These are phyloP conservation scores for Oxytropis ochrocephala DNA, from an alignment of 306 rosid genomes.

Conservation along the genomic window DNA sequence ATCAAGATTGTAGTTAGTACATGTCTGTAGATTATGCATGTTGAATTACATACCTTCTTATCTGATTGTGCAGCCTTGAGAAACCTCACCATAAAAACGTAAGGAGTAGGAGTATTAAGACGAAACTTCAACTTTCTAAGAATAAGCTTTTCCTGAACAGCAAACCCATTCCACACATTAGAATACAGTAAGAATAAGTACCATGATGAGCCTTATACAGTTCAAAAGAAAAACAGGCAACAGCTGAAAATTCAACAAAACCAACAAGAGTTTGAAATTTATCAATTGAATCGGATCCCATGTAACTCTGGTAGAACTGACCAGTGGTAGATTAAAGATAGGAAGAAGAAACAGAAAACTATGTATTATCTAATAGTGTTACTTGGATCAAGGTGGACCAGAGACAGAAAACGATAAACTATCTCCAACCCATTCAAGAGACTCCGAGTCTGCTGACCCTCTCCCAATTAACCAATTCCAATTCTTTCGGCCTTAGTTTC, in stretches of 20 bases:
- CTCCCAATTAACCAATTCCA: too few species aligned
- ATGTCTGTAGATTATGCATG: neutral
- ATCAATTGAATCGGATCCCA: neutral
- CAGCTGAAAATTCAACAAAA: neutral
- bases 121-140: slow-evolving; percentile 73
- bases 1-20: neutral
- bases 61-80: slow-evolving; percentile 85
- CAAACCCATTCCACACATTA: neutral
- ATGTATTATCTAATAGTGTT: neutral
- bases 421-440: neutral
- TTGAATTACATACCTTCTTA: slow-evolving; percentile 42
- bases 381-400: neutral
- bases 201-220: neutral
- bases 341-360: neutral
- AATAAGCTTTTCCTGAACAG: slow-evolving; percentile 70
- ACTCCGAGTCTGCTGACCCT: too few species aligned
- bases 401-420: neutral
- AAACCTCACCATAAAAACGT: slow-evolving; percentile 85
- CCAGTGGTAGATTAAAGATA: neutral
- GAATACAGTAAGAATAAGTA: slow-evolving; percentile 11
- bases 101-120: slow-evolving; percentile 76
- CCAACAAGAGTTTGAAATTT: neutral
- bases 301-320: neutral
- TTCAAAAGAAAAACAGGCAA: neutral
- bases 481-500: too few species aligned